These are phyloP conservation scores for Pontederia paniculata DNA, from an alignment of 176 grass and related monocot genomes.

Conservation along the genomic window DNA sequence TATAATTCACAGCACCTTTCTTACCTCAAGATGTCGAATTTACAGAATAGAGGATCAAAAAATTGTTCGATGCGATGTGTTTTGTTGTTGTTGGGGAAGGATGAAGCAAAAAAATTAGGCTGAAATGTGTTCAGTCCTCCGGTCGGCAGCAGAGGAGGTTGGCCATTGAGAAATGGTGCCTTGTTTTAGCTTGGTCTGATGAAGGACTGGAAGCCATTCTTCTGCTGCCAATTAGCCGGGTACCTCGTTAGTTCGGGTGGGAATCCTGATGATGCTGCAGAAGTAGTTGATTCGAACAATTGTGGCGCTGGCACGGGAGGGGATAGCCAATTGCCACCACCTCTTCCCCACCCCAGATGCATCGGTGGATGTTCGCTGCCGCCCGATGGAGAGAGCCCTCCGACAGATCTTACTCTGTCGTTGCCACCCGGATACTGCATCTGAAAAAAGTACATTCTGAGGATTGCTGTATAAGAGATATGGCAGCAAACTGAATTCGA, in stretches of 20 bases:
- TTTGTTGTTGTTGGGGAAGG: neutral
- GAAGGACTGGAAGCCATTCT: neutral
- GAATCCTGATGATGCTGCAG: conserved; percentile 7
- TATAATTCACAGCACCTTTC: neutral
- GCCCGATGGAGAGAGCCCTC: neutral
- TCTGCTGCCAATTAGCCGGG: neutral
- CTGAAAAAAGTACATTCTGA: neutral
- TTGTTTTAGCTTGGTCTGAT: neutral
- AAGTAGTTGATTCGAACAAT: neutral
- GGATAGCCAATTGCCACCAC: neutral
- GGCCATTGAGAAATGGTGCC: neutral
- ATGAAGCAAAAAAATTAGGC: neutral
- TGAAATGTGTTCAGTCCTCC: neutral
- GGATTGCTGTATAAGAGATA: neutral
- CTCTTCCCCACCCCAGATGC: neutral
- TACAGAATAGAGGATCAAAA: neutral
- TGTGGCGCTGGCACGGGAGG: neutral
- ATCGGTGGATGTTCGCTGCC: neutral
- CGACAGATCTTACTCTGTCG: neutral
- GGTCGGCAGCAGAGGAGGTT: neutral
- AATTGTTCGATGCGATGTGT: neutral
- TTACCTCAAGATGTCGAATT: no score
- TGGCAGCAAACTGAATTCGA: neutral
- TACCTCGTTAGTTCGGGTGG: neutral
- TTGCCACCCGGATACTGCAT: neutral